A percentile compares a stretch with the other conserved stretches of the same genome.
Evolutionary conservation across 768 basidiomycete genomes (phyloP).

Genomic region (Xerocomus brunneocitrinus): DNA sequence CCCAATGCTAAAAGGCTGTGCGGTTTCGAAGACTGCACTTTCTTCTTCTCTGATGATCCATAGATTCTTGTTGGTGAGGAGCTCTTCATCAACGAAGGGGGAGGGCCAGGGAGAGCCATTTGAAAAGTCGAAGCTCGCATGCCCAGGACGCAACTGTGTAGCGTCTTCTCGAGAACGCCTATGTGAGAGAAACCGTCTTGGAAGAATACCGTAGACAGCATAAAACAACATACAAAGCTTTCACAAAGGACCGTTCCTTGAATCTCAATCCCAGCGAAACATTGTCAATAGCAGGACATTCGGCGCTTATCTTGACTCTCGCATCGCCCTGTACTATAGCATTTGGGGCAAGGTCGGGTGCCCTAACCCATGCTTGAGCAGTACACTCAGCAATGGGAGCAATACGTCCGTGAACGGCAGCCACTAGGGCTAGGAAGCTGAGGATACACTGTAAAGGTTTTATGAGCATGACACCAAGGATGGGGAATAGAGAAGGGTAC

Average conservation of each 20-base stretch:
- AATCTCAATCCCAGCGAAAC: constrained; percentile 12
- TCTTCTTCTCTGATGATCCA: constrained; percentile 21
- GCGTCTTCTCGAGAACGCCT: constrained; percentile 5
- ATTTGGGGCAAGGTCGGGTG: constrained; percentile 14
- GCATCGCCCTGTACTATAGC: constrained; percentile 10
- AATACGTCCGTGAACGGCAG: not conserved
- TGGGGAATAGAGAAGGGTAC: not conserved
- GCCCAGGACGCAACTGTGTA: not conserved
- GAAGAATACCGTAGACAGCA: not conserved
- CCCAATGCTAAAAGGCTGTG: not conserved
- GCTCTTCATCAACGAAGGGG: not conserved
- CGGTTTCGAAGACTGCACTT: constrained; percentile 13
- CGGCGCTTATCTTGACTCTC: constrained; percentile 14
- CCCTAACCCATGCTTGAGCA: constrained; percentile 16
- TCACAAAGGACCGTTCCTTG: constrained; percentile 19
- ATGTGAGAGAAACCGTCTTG: not conserved
- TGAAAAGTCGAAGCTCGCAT: too few relatives aligned
- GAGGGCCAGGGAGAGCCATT: not conserved
- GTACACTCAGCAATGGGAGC: not conserved
- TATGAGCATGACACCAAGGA: not conserved
- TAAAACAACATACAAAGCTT: constrained; percentile 4
- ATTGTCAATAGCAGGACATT: constrained; percentile 5
- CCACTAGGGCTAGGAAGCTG: constrained; percentile 1
- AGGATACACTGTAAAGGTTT: not conserved
- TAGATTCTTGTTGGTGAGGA: constrained; percentile 6